These are phyloP conservation scores for Geotrichum reessii DNA, from an alignment of 1,139 yeast genomes.

Conservation along the genomic window DNA sequence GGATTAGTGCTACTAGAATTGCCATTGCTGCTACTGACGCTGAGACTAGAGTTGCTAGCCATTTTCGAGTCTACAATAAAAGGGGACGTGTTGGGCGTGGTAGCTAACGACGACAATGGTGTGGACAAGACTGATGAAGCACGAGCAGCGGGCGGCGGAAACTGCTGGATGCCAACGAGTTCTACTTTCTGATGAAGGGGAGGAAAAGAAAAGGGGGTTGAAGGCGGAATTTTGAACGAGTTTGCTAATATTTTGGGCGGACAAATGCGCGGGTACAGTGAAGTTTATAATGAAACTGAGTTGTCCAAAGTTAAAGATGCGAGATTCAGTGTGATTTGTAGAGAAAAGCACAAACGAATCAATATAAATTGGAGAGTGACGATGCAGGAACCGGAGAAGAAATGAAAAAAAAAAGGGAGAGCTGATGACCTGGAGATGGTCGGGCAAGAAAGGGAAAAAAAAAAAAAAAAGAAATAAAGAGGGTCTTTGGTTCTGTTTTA, in stretches of 20 bases:
- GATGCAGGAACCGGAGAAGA: not conserved
- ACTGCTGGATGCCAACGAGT: not conserved
- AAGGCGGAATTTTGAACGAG: not conserved
- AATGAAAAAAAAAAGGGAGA: not conserved
- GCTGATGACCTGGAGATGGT: not conserved
- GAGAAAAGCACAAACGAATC: not conserved
- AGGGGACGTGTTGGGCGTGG: not conserved
- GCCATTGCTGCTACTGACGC: not conserved
- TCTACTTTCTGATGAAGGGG: not conserved
- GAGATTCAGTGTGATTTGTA: too few species aligned
- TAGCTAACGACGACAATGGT: not conserved
- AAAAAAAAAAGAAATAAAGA: too few species aligned
- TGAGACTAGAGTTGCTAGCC: not conserved
- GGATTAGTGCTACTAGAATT: not conserved
- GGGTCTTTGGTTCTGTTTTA: too few species aligned
- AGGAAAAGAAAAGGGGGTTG: not conserved
- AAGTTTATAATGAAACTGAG: not conserved
- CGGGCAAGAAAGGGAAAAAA: too few species aligned
- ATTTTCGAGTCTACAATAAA: not conserved
- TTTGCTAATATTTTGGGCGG: not conserved
- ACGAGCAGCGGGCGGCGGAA: not conserved
- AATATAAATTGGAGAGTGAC: not conserved
- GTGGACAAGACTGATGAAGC: not conserved
- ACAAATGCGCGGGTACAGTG: not conserved
- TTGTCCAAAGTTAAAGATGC: too few species aligned